Conservation (phyloP, 306 rosid genomes). For the Sicyos edulis region DNA sequence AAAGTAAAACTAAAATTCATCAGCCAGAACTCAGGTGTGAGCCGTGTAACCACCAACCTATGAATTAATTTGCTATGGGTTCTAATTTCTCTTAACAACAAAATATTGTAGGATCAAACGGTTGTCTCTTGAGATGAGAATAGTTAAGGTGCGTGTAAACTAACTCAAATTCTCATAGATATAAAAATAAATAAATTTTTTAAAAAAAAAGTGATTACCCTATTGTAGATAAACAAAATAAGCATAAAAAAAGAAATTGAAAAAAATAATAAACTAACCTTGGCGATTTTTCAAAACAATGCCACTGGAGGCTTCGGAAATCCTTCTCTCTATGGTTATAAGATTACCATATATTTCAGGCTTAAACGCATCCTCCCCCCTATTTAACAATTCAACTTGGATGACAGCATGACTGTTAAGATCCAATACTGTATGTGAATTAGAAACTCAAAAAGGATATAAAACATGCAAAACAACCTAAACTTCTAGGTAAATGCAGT, state of each 20-base stretch:
- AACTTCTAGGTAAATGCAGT: neutral
- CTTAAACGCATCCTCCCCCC: constrained; percentile 91
- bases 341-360: constrained; percentile 55
- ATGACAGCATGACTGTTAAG: constrained; percentile 62
- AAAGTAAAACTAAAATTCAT: neutral
- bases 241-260: neutral
- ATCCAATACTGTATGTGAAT: constrained; percentile 22
- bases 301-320: constrained; percentile 52
- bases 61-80: too few relatives aligned
- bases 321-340: constrained; percentile 66
- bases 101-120: too few relatives aligned
- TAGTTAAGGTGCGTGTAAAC: too few relatives aligned
- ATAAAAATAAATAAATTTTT: too few relatives aligned
- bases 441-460: constrained; percentile 4
- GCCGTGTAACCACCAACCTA: too few relatives aligned
- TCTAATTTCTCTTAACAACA: too few relatives aligned
- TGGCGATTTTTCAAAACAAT: constrained; percentile 56
- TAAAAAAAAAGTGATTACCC: neutral
- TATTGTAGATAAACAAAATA: neutral
- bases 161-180: too few relatives aligned
- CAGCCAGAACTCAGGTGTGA: neutral
- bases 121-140: too few relatives aligned
- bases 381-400: constrained; percentile 66
- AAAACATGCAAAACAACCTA: neutral
- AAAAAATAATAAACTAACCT: constrained; percentile 36